A percentile compares a stretch with the other conserved stretches of the same genome.
Evolutionary conservation across 345 rosid genomes (phyloP).

Genomic region (Citrus maxima): DNA sequence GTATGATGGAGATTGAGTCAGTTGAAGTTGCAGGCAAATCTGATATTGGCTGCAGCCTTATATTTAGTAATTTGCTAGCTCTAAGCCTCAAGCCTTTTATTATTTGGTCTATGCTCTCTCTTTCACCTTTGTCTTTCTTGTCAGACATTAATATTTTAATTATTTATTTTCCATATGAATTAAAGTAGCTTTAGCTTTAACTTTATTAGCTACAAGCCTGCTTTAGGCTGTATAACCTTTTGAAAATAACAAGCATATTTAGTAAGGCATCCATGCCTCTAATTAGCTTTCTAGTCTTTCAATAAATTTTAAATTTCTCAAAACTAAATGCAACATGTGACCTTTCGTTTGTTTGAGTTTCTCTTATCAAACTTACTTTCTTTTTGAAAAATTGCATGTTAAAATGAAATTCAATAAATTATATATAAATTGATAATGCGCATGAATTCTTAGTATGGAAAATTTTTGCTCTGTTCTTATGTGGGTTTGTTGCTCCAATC

Average conservation of each 20-base stretch:
- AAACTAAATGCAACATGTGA: constrained; percentile 25
- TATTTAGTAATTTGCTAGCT: not conserved
- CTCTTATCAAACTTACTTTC: not conserved
- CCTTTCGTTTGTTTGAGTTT: constrained; percentile 28
- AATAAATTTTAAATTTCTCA: constrained; percentile 9
- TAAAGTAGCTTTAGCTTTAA: no score
- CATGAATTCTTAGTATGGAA: constrained; percentile 9
- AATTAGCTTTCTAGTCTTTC: constrained; percentile 27
- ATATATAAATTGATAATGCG: not conserved
- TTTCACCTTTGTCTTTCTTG: no score
- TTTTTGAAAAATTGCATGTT: no score
- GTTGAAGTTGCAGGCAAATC: no score
- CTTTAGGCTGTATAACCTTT: no score
- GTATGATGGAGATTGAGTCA: no score
- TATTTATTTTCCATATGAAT: no score
- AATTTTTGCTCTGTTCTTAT: constrained; percentile 10
- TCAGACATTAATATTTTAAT: no score
- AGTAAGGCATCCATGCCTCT: constrained; percentile 14
- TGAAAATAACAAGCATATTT: not conserved
- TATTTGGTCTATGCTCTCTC: no score
- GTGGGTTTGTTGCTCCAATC: constrained; percentile 21
- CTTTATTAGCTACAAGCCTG: no score
- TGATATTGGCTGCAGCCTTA: not conserved
- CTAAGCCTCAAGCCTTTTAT: no score
- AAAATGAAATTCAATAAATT: no score